Evolutionary conservation across 2,329 filamentous ascomycete genomes (phyloP), one percentile per base, ranked within the genome.

Genomic region (Colletotrichum sp.): DNA sequence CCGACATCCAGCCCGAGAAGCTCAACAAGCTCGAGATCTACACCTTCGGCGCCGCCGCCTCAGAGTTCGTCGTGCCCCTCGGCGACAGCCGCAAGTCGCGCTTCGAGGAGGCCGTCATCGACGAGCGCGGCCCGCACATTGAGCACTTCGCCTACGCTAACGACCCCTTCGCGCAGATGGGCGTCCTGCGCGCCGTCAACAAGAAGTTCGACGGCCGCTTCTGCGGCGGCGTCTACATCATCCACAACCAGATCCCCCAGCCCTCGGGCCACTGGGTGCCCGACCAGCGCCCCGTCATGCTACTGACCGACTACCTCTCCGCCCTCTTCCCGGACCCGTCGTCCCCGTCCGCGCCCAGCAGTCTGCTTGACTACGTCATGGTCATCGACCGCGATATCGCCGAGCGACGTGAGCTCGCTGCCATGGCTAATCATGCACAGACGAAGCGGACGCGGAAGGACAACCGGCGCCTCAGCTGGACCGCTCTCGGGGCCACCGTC

Each of bases 11-110:
- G 8, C 60, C 80, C 1, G 82, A 84, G 1, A 82, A 82, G 59
- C 81, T 84, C 15, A 76, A 82, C 52, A 86, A 84, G 75, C 81
- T 88, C 18, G 85, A 88, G 73, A 82, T 88, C 18, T 88, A 86
- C 80, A 88, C 86, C 0, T 88, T 88, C 67, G 86, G 86, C 10
- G 83, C 84, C 4, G 81, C 84, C 4, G 82, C 84, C 7, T 78
- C 78, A 12, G 85, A 87, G 75, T 86, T 86, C 76, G 80, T 82
- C 36, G 75, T 84, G 22, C 85, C 85, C 8, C 79, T 83, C 6
- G 82, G 82, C 28, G 79, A 80, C 30, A 73, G 28, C 59, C 74
- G 74, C 26, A 78, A 68, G 36, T 71, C 75, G 12, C 78, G 80
- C 65, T 74, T 77, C 34, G 77, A 79, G 32, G 79, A 79, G 26